Percentiles rank a stretch among this genome's conserved stretches.
phyloP scores from a whole-genome alignment of 2,329 filamentous ascomycete species.

The Stachybotrys chartarum region DNA sequence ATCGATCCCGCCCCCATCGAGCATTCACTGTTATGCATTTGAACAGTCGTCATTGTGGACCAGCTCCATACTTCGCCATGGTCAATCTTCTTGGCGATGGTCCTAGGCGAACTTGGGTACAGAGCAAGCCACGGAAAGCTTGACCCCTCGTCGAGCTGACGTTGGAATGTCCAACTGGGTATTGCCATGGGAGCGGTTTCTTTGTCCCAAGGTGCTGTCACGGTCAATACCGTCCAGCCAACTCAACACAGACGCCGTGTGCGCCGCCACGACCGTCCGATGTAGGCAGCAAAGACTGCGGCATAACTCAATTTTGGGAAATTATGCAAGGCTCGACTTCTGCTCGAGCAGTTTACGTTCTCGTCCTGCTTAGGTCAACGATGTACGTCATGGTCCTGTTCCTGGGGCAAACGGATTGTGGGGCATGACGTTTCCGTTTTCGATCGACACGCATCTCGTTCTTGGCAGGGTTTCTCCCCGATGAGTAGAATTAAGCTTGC shows the following conservation, averaged over 20 bases:
- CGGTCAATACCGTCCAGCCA: no score
- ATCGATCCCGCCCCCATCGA: not conserved
- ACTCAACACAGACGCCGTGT: no score
- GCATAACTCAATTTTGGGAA: no score
- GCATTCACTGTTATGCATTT: not conserved
- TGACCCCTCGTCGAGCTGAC: no score
- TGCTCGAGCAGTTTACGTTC: no score
- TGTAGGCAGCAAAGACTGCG: no score
- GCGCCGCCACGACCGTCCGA: no score
- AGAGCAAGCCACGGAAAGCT: no score
- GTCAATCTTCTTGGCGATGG: not conserved
- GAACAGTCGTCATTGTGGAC: not conserved
- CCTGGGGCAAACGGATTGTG: not conserved
- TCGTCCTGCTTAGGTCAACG: not conserved
- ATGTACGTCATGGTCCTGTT: not conserved
- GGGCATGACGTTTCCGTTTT: not conserved
- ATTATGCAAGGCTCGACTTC: no score
- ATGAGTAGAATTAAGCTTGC: not conserved
- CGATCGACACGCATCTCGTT: not conserved
- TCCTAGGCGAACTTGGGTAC: not conserved
- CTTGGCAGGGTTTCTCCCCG: not conserved
- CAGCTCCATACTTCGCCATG: not conserved
- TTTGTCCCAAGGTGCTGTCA: no score
- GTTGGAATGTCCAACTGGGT: no score
- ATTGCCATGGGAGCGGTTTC: no score